Percentiles rank a stretch among this genome's conserved stretches.
phyloP scores from a whole-genome alignment of 106 monocot genomes.

The Triglochin maritima region DNA sequence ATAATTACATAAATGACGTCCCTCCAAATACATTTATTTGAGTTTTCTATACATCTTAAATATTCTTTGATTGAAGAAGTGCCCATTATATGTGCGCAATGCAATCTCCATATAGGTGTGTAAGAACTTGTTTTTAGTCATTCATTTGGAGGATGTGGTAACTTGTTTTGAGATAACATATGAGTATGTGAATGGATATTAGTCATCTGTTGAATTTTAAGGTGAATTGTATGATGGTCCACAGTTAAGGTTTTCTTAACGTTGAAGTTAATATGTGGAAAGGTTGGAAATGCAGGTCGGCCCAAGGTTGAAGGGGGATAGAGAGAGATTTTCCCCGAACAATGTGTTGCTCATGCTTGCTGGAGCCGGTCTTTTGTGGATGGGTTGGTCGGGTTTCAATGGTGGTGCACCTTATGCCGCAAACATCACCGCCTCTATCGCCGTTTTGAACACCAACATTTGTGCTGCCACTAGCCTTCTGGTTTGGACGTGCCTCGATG shows the following conservation, averaged over 20 bases:
- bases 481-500: slow-evolving; percentile 13
- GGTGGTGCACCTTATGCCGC: slow-evolving; percentile 13
- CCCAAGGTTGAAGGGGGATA: slow-evolving; percentile 8
- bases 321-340: slow-evolving; percentile 20
- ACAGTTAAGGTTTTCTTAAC: too few relatives aligned
- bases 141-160: too few relatives aligned
- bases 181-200: background rate
- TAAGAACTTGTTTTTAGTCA: too few relatives aligned
- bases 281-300: slow-evolving; percentile 3
- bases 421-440: slow-evolving; percentile 8
- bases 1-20: too few relatives aligned
- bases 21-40: too few relatives aligned
- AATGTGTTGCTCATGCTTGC: slow-evolving; percentile 17
- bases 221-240: too few relatives aligned
- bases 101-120: too few relatives aligned
- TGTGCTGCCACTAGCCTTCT: slow-evolving; percentile 14
- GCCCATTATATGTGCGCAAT: too few relatives aligned
- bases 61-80: too few relatives aligned
- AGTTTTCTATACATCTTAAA: too few relatives aligned
- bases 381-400: slow-evolving; percentile 63
- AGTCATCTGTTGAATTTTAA: too few relatives aligned
- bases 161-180: background rate
- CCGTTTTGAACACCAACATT: slow-evolving; percentile 13
- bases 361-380: slow-evolving; percentile 15
- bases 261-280: too few relatives aligned